phyloP scores from a whole-genome alignment of 2,329 filamentous ascomycete species.

The Diaporthe citrichinensis region DNA sequence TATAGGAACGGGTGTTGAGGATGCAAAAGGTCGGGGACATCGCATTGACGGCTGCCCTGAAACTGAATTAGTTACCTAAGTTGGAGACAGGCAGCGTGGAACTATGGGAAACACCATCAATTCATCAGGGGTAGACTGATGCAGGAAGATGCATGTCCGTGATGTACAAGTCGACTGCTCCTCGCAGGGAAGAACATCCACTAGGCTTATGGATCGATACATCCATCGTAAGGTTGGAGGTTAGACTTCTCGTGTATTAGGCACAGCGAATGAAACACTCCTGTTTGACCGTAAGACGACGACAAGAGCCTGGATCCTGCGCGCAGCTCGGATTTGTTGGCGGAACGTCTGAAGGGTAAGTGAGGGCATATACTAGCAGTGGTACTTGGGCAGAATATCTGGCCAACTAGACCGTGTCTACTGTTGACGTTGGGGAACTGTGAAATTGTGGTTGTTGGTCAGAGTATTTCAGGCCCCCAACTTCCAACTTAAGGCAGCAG shows the following conservation, averaged over 20 bases:
- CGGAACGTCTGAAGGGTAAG: neutral
- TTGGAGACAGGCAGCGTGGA: neutral
- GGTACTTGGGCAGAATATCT: neutral
- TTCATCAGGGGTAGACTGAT: neutral
- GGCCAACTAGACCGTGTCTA: neutral
- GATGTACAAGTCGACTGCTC: neutral
- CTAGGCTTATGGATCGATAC: too few relatives aligned
- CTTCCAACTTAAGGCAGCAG: neutral
- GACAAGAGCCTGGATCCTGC: too few relatives aligned
- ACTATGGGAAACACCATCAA: neutral
- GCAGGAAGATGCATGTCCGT: neutral
- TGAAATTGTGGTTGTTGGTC: neutral
- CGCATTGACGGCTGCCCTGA: neutral
- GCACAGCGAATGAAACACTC: neutral
- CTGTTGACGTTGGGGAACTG: neutral
- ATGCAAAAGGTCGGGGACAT: neutral
- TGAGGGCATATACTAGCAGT: neutral
- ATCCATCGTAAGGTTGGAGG: too few relatives aligned
- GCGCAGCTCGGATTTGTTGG: too few relatives aligned
- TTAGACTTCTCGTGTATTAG: neutral
- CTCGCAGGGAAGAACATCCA: neutral
- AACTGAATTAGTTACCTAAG: neutral
- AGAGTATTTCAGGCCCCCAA: neutral
- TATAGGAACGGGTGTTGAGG: neutral
- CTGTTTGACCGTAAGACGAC: neutral